Evolutionary conservation across 495 filamentous ascomycete species (phyloP), one percentile per base, ranked within the genome.

Genomic region (Aspergillus affinis): DNA sequence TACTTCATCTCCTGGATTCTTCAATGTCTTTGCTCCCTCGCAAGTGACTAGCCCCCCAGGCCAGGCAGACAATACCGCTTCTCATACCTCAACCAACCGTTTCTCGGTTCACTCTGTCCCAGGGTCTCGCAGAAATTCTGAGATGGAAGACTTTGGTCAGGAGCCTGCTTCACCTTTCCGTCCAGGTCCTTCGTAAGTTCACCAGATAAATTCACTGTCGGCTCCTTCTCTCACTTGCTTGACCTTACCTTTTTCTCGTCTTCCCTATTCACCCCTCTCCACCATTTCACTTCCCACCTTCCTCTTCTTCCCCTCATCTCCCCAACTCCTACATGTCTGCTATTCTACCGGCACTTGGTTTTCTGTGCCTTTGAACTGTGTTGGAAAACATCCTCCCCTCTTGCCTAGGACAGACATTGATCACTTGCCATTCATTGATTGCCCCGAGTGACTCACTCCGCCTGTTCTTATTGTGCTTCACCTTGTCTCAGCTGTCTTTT

Each of bases 51-150:
- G 51, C 18, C 84, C 86, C 49, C 85, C 87, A 46, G 76, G 53
- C 80, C 61, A 77, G 79, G 69, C 76, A 80, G 68, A 75, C 78
- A 72, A 82, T 48, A 64, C 61, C 15, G 65, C 66, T 18, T 61
- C 68, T 12, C 67, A 74, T 26, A 64, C 73, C 1, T 54, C 59
- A 21, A 68, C 60, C 61, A 72, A 78, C 82, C 90, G 74, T 3
- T 78, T 80, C 47, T 70, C 70, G 3, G 93, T 91, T 17, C 89
- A 90, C 67, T 97, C 93, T 46, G 86, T 96, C 32, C 93, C 93
- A 21, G 86, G 87, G 30, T 93, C 93, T 62, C 82, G 93, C 61
- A 89, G 94, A 18, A 81, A 81, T 59, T 81, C 78, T 3, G 78
- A 81, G 55, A 77, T 79, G 61, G 77, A 81, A 13, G 77, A 76